These are phyloP conservation scores for Massarina eburnea DNA, from an alignment of 2,329 filamentous ascomycete genomes.

Conservation along the genomic window DNA sequence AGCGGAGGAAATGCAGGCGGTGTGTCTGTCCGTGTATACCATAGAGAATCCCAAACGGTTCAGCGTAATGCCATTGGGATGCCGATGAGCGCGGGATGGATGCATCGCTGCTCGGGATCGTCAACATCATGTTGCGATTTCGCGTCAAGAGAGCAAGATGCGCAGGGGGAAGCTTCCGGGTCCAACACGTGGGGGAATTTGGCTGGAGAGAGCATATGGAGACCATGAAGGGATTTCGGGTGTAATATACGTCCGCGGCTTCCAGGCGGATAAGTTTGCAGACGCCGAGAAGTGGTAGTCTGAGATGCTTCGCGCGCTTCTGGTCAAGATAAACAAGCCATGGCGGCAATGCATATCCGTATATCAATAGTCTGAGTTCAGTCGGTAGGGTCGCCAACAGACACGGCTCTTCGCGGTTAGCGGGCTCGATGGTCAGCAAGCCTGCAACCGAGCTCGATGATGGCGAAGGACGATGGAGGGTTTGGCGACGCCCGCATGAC, in stretches of 20 bases:
- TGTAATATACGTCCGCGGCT: conserved; percentile 30
- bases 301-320: conserved; percentile 9
- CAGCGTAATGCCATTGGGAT: conserved; percentile 24
- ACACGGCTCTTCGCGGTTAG: conserved; percentile 14
- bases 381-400: conserved; percentile 21
- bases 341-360: conserved; percentile 11
- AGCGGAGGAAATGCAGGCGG: conserved; percentile 17
- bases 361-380: conserved; percentile 23
- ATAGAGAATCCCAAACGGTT: conserved; percentile 29
- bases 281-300: conserved; percentile 19
- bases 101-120: conserved; percentile 1
- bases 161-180: conserved; percentile 12
- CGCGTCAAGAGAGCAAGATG: conserved; percentile 19
- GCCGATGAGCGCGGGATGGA: conserved; percentile 12
- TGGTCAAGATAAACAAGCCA: conserved; percentile 1
- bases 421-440: conserved; percentile 11
- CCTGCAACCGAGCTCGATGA: neutral
- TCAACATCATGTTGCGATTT: conserved; percentile 18
- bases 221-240: conserved; percentile 15
- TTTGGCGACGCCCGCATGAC: neutral
- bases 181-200: conserved; percentile 14
- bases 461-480: neutral
- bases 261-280: conserved; percentile 32
- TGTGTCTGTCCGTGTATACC: neutral
- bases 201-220: conserved; percentile 14